Conservation (phyloP, 2,329 filamentous ascomycete species). For the Aspergillus uvarum region DNA sequence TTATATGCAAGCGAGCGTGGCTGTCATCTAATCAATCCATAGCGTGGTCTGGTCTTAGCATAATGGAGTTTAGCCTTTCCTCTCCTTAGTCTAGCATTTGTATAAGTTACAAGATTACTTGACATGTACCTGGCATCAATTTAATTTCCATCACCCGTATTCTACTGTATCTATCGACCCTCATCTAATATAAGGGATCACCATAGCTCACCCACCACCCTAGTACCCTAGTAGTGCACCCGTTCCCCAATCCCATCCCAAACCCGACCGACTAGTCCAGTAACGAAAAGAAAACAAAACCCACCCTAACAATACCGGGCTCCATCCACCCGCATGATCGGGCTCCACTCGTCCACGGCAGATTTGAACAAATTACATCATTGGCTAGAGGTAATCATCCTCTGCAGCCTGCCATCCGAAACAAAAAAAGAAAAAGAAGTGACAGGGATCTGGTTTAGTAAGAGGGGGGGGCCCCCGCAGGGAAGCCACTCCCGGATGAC, state of each 20-base stretch:
- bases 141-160: no score
- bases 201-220: no score
- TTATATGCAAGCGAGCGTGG: not conserved
- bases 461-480: not conserved
- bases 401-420: not conserved
- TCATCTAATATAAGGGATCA: no score
- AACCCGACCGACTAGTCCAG: not conserved
- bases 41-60: not conserved
- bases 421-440: not conserved
- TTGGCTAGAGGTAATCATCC: not conserved
- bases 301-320: slow-evolving; percentile 1
- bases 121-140: no score
- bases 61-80: not conserved
- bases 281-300: not conserved
- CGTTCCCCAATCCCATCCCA: no score
- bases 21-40: not conserved
- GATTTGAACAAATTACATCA: not conserved
- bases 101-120: not conserved
- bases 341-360: slow-evolving; percentile 2
- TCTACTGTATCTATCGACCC: not conserved
- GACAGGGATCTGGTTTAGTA: no score
- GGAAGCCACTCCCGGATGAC: not conserved
- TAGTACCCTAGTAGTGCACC: no score
- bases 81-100: not conserved
- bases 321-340: not conserved